Evolutionary conservation across 257 asterid genomes (phyloP).

Genomic region (Solanum verrucosum): DNA sequence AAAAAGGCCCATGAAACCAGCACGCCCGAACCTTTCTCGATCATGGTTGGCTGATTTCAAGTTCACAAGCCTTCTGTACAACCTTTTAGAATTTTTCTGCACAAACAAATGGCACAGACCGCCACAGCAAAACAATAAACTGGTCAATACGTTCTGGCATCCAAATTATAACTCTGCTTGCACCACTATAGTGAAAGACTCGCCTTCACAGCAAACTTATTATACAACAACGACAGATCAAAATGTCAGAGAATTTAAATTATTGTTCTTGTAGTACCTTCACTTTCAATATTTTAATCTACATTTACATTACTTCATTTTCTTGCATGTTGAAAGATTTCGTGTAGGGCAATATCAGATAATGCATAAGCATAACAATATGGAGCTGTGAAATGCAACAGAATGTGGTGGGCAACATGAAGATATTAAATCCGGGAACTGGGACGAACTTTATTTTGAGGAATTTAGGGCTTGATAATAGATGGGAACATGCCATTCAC

Average conservation of each 20-base stretch:
- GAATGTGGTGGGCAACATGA: background rate
- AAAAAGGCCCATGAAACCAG: constrained; percentile 60
- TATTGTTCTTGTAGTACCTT: background rate
- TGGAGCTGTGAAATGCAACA: background rate
- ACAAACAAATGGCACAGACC: background rate
- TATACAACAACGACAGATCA: background rate
- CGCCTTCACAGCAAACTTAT: background rate
- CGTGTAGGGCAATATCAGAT: background rate
- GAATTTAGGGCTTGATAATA: background rate
- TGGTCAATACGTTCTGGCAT: background rate
- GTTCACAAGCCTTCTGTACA: constrained; percentile 41
- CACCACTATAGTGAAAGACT: background rate
- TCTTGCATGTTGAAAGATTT: background rate
- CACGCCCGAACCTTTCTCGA: constrained; percentile 31
- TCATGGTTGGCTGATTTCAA: constrained; percentile 32
- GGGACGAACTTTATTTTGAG: background rate
- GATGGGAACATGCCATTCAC: background rate
- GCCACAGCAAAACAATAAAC: background rate
- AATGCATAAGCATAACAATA: background rate
- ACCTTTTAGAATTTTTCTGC: constrained; percentile 53
- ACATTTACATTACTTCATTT: background rate
- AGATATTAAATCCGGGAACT: background rate
- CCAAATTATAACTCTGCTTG: background rate
- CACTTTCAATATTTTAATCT: background rate
- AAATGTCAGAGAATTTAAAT: background rate